Evolutionary conservation across 345 rosid species (phyloP).

Genomic region (Sapria himalayana): DNA sequence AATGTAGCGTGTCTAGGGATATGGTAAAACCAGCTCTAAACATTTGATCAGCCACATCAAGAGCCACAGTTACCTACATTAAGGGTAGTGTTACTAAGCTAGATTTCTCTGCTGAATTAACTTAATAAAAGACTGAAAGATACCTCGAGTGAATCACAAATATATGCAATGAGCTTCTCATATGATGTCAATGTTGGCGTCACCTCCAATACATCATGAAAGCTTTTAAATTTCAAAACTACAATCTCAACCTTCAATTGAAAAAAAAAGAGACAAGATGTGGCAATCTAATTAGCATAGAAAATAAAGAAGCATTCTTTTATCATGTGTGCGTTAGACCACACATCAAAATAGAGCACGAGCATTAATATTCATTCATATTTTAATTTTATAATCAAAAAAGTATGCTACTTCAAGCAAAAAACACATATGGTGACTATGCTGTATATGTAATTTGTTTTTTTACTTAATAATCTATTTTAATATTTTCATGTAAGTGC

Average conservation of each 20-base stretch:
- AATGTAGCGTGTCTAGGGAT: conserved; percentile 24
- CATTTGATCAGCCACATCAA: conserved; percentile 50
- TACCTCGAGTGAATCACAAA: conserved; percentile 47
- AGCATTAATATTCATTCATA: no score
- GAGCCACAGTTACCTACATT: conserved; percentile 52
- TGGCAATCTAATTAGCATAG: no score
- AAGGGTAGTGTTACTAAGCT: neutral
- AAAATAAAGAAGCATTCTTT: no score
- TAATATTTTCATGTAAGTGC: no score
- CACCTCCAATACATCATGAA: conserved; percentile 36
- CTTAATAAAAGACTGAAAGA: neutral
- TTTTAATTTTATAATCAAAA: no score
- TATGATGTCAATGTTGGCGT: conserved; percentile 38
- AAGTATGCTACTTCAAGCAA: no score
- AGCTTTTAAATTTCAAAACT: conserved; percentile 30
- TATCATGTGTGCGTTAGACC: no score
- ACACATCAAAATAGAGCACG: no score
- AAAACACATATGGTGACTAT: no score
- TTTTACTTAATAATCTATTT: no score
- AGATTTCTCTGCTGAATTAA: conserved; percentile 1
- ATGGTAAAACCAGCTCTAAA: conserved; percentile 27
- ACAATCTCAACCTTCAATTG: conserved; percentile 39
- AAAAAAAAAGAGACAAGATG: no score
- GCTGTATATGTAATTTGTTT: no score
- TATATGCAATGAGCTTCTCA: conserved; percentile 30